phyloP scores from a whole-genome alignment of 106 monocot species.

The Cymbidium sinense region DNA sequence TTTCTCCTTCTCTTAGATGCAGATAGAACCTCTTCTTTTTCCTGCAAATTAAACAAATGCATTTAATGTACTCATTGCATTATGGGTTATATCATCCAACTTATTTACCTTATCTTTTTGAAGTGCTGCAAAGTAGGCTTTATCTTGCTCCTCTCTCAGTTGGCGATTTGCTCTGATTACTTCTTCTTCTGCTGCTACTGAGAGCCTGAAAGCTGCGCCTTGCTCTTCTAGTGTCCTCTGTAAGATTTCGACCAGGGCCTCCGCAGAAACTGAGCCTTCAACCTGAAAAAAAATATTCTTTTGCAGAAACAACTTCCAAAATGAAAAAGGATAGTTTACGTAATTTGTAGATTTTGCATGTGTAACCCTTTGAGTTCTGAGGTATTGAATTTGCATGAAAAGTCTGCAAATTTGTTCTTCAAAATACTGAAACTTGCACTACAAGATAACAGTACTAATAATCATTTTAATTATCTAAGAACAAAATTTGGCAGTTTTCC shows the following conservation, averaged over 20 bases:
- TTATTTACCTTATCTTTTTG: slow-evolving; percentile 17
- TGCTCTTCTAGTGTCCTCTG: slow-evolving; percentile 25
- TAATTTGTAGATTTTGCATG: too few relatives aligned
- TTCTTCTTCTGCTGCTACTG: slow-evolving; percentile 12
- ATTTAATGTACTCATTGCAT: background rate
- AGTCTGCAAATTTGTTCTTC: background rate
- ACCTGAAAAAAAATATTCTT: slow-evolving; percentile 4
- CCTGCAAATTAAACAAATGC: slow-evolving; percentile 11
- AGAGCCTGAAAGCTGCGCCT: slow-evolving; percentile 22
- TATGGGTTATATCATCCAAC: background rate
- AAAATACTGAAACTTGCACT: background rate
- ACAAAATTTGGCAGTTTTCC: too few relatives aligned
- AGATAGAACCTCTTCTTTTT: slow-evolving; percentile 11
- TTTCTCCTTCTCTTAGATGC: too few relatives aligned
- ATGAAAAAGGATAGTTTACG: too few relatives aligned
- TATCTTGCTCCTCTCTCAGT: slow-evolving; percentile 24
- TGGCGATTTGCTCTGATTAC: background rate
- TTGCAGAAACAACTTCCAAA: too few relatives aligned
- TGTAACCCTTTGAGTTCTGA: too few relatives aligned
- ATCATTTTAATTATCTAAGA: too few relatives aligned
- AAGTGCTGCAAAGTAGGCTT: slow-evolving; percentile 20
- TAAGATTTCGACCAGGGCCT: slow-evolving; percentile 30
- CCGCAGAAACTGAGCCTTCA: slow-evolving; percentile 29
- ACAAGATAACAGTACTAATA: too few relatives aligned
- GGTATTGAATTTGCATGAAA: background rate